phyloP scores from a whole-genome alignment of 768 basidiomycete species.

The Dendrothele bispora region DNA sequence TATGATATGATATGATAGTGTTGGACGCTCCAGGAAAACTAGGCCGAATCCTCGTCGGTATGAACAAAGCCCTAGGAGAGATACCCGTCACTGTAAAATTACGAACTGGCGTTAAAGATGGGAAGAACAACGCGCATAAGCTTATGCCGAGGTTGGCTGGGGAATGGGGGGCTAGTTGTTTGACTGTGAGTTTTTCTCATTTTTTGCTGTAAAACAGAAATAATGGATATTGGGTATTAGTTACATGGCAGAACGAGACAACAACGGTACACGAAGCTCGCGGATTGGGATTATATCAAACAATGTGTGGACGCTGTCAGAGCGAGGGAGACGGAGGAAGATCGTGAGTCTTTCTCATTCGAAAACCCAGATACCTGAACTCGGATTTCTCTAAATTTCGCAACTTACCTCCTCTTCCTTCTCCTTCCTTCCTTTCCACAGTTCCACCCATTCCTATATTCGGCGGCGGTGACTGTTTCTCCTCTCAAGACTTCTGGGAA shows the following conservation, averaged over 20 bases:
- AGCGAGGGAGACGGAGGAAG: conserved; percentile 65
- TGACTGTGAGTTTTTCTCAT: conserved; percentile 35
- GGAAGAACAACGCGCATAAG: conserved; percentile 82
- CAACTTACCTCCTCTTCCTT: no score
- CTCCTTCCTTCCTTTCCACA: conserved; percentile 22
- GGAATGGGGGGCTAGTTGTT: conserved; percentile 44
- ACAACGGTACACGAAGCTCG: conserved; percentile 89
- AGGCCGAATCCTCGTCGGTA: conserved; percentile 85
- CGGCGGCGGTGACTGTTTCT: conserved; percentile 95
- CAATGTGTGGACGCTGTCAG: conserved; percentile 83
- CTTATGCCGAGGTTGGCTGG: conserved; percentile 75
- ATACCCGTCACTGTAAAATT: conserved; percentile 90
- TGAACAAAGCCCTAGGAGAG: conserved; percentile 88
- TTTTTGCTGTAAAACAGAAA: background rate
- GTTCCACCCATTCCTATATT: conserved; percentile 91
- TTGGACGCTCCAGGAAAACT: conserved; percentile 81
- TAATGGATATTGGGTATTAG: conserved; percentile 41
- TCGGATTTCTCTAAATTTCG: no score
- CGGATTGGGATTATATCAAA: conserved; percentile 95
- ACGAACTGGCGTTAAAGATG: conserved; percentile 92
- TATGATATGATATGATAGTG: conserved; percentile 45
- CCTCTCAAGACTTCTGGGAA: conserved; percentile 78
- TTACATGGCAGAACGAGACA: conserved; percentile 95
- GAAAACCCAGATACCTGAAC: background rate
- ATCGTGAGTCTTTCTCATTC: conserved; percentile 43